Evolutionary conservation across 306 rosid genomes (phyloP), one percentile per base, ranked within the genome.

Genomic region (Lagenaria siceraria): DNA sequence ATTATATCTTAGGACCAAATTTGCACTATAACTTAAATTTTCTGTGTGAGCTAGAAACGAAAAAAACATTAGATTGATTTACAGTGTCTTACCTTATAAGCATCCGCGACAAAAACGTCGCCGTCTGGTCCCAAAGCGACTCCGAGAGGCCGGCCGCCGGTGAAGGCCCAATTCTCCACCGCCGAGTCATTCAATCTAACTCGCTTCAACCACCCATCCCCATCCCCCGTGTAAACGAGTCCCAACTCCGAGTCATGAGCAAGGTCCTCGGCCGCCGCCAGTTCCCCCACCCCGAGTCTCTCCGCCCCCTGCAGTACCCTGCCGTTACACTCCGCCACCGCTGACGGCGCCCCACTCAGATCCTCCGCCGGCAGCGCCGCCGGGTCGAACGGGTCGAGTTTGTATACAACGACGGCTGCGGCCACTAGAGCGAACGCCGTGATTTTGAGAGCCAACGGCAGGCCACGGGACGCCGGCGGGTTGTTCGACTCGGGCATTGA

Each of bases 81-180:
- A 10, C 3, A 42, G 38, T 25, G 68, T 4, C 6, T 0, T 0
- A 89, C 97, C 92, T 85, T 85, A 4, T 68, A 0, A 0, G 92
- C 74, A n/a, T 93, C 91, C 0, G 85, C 93, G 1, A 88, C 87
- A 0, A 91, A 77, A 52, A 91, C 74, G 0, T 82, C 82, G 6
- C 82, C 79, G 22, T 84, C n/a, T 0, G 1, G 53, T 1, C 84
- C 79, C 8, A 81, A 51, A 56, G 87, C 88, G 1, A 91, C 76
- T 10, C 96, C 96, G 2, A 93, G 87, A 0, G 97, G 97, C n/a
- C 97, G 89, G 6, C 98, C 98, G 2, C 92, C 91, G 0, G 91
- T 91, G 82, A 87, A 79, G 24, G 87, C 87, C 98, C 94, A 91
- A 2, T 83, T 58, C 40, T 85, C 85, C 15, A 93, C 85, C 9